Evolutionary conservation across 2,329 filamentous ascomycete genomes (phyloP).

Genomic region (Gliomastix tumulicola): DNA sequence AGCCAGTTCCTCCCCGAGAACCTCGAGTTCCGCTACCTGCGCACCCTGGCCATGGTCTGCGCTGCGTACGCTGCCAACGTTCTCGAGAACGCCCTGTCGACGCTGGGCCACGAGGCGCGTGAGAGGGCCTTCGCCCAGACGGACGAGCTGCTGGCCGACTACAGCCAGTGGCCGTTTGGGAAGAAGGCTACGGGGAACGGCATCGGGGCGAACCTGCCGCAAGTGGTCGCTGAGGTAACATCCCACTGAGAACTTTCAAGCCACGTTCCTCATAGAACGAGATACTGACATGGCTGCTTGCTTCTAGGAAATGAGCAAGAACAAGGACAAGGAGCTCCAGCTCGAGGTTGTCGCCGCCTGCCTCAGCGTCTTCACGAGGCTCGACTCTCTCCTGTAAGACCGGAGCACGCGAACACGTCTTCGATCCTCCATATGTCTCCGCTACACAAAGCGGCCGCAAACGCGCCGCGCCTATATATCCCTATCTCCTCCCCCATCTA

Average conservation of each 20-base stretch:
- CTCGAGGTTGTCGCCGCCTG: slow-evolving; percentile 96
- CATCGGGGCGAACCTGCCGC: slow-evolving; percentile 86
- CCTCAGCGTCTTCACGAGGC: slow-evolving; percentile 92
- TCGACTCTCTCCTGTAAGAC: slow-evolving; percentile 89
- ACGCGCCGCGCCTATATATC: no score
- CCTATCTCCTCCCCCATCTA: no score
- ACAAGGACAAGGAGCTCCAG: slow-evolving; percentile 91
- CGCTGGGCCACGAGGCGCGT: slow-evolving; percentile 85
- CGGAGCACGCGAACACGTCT: neutral
- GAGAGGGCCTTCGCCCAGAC: slow-evolving; percentile 96
- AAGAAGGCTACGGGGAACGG: slow-evolving; percentile 72
- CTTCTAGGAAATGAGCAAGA: slow-evolving; percentile 65
- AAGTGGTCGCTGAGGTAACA: slow-evolving; percentile 72
- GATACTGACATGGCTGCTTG: neutral
- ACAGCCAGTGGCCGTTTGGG: slow-evolving; percentile 95
- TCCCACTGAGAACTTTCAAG: slow-evolving; percentile 13
- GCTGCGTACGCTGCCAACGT: slow-evolving; percentile 97
- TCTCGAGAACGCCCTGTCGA: slow-evolving; percentile 92
- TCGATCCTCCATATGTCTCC: no score
- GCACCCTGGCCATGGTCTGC: slow-evolving; percentile 94
- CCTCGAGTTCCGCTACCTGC: slow-evolving; percentile 86
- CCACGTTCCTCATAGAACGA: neutral
- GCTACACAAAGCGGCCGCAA: no score
- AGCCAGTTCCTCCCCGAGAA: slow-evolving; percentile 90
- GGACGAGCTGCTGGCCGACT: slow-evolving; percentile 90